Evolutionary conservation across 805 yeast species (phyloP), one percentile per base, ranked within the genome.

Genomic region (Jamesozyma gamospora): DNA sequence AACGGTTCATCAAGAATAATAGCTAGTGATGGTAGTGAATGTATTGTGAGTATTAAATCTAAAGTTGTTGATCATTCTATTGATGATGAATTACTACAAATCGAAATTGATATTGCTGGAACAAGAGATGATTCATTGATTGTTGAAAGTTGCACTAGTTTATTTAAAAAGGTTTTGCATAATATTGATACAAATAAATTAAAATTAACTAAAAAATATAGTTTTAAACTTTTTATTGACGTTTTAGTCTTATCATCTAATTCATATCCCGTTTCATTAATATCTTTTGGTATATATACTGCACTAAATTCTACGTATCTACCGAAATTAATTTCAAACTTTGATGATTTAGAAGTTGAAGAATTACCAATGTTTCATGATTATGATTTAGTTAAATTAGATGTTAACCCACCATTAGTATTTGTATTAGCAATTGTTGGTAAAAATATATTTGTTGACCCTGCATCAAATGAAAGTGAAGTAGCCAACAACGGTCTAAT

Each of bases 311-410:
- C 87, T 14, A 81, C 96, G 2, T 70, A 69, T 42, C 66, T 88
- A 38, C 96, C 96, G 5, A 67, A 76, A 34, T 63, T 86, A 39
- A 66, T 75, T 2, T 82, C 94, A 13, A 74, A 77, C 26, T 76
- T 77, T 26, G 78, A 83, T 52, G 77, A 74, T 41, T 53, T 63
- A 26, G 78, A 77, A 43, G 74, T 85, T 16, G 95, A 82, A 55
- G 96, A 88, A 58, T 79, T 83, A 46, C 96, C 96, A 1, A 81
- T 85, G 0, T 88, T 90, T 52, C 78, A 88, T 31, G 96, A 88
- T 52, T 95, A 86, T 49, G 71, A 66, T 45, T 48, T 90, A 82
- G 88, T 80, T 68, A 52, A 66, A 64, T 44, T 75, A 79, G 21
- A 67, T 48, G 40, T 69, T 53, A 29, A 75, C 60, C 69, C 72